Evolutionary conservation across 2,329 filamentous ascomycete genomes (phyloP), one percentile per base, ranked within the genome.

Genomic region (Endoconidiophora laricicola): DNA sequence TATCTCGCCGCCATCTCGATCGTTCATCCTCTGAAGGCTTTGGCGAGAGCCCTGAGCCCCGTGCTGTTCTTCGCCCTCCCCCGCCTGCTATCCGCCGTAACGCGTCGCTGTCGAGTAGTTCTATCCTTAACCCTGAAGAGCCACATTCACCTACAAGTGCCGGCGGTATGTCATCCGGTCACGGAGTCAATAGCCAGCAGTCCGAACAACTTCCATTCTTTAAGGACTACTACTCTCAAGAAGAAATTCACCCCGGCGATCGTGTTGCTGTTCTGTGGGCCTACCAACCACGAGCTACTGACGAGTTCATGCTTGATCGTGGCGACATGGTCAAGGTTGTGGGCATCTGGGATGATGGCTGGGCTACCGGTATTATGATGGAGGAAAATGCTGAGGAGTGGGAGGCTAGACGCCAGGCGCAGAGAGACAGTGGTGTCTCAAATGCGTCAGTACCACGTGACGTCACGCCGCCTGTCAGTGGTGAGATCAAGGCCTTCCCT

Each of bases 301-400:
- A 98, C 60, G 91, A 98, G 61, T 96, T 96, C 60, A 73, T 86
- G 38, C 71, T 98, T 37, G 91, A 96, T 59, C 79, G 91, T 52
- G 91, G 91, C 49, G 91, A 98, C 61, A 95, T 98, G 88, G 74
- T 98, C 60, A 96, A 95, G 68, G 81, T 98, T 12, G 83, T 96
- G 29, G 91, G 91, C 55, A 98, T 98, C 57, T 98, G 91, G 91
- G 91, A 98, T 60, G 91, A 98, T 62, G 91, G 91, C 44, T 98
- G 91, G 91, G 91, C 91, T 9, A 98, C 91, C 1, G 91, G 91
- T 58, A 75, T 95, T 50, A 73, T 93, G 61, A 69, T 94, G 50
- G 74, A 81, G 49, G 85, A 94, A 58, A 75, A 78, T 50, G 87
- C 87, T 2, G 90, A 96, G 54, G 86, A 95, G 56, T 95, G 86